Conservation (phyloP, 352 stramenopile species). For the Peronospora farinosa region DNA sequence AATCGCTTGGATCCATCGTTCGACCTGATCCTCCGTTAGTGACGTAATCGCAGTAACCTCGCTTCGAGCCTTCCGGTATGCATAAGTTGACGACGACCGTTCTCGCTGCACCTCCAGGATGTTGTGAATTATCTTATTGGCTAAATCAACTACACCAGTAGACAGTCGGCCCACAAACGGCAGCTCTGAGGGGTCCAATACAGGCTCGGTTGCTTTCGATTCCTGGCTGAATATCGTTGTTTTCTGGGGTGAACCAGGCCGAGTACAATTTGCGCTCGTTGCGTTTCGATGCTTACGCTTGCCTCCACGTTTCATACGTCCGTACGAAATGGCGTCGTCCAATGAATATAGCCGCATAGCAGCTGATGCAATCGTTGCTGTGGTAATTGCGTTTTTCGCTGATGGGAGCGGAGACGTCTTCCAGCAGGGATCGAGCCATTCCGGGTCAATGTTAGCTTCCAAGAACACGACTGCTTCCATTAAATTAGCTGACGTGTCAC, state of each 20-base stretch:
- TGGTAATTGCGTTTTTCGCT: conserved; percentile 48
- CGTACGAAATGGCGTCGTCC: conserved; percentile 70
- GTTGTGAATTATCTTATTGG: conserved; percentile 42
- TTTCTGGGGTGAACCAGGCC: conserved; percentile 28
- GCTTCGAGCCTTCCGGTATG: conserved; percentile 46
- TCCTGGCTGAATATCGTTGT: conserved; percentile 30
- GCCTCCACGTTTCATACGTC: conserved; percentile 49
- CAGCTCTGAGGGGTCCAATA: conserved; percentile 39
- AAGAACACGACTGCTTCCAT: conserved; percentile 68
- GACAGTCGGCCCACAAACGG: conserved; percentile 43
- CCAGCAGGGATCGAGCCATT: conserved; percentile 74
- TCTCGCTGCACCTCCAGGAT: conserved; percentile 52
- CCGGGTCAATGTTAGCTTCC: conserved; percentile 64
- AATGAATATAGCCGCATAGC: conserved; percentile 72
- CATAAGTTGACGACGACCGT: conserved; percentile 35
- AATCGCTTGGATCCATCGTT: conserved; percentile 58
- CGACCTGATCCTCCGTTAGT: conserved; percentile 48
- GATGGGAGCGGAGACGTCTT: conserved; percentile 63
- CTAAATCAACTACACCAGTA: conserved; percentile 34
- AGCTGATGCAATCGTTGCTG: conserved; percentile 59
- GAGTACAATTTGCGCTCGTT: conserved; percentile 25
- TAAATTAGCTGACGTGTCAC: conserved; percentile 38
- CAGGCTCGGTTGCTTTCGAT: conserved; percentile 9
- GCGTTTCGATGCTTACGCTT: conserved; percentile 41
- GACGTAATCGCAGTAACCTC: conserved; percentile 56